These are phyloP conservation scores for Diplodia corticola DNA, from an alignment of 2,329 filamentous ascomycete species.

Conservation along the genomic window DNA sequence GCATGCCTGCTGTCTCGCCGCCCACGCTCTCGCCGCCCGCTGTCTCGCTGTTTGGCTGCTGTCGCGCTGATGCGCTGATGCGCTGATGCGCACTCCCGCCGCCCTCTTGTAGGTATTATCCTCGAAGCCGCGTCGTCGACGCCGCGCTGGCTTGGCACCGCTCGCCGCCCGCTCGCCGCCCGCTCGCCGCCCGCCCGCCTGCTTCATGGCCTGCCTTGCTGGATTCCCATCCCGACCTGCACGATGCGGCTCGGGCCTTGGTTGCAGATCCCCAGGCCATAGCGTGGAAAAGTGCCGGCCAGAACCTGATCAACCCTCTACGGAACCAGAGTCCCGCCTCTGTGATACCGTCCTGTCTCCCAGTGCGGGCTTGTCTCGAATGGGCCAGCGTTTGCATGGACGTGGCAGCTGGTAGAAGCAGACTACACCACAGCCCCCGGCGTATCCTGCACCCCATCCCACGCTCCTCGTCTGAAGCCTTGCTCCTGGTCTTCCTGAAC, in stretches of 20 bases:
- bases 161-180: neutral
- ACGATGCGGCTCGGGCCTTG: conserved; percentile 16
- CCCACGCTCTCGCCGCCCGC: neutral
- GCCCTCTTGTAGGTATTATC: conserved; percentile 53
- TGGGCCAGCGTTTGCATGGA: neutral
- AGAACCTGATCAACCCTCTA: neutral
- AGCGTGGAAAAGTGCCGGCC: neutral
- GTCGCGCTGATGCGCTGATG: too few species aligned
- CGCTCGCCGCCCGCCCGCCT: neutral
- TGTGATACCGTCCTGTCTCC: neutral
- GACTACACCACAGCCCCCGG: too few species aligned
- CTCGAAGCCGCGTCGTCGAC: conserved; percentile 58
- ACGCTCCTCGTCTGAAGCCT: neutral
- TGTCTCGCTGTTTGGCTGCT: neutral
- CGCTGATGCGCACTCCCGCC: too few species aligned
- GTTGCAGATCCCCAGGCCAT: conserved; percentile 2
- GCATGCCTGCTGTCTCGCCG: conserved; percentile 7
- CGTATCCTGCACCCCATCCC: neutral
- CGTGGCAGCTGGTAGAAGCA: neutral
- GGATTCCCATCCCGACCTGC: neutral
- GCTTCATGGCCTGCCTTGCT: neutral
- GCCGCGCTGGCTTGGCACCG: conserved; percentile 36
- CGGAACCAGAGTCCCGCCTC: neutral
- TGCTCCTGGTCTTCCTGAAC: neutral
- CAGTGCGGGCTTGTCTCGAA: neutral